These are phyloP conservation scores for Candida tallmaniae DNA, from an alignment of 805 yeast species.

Conservation along the genomic window DNA sequence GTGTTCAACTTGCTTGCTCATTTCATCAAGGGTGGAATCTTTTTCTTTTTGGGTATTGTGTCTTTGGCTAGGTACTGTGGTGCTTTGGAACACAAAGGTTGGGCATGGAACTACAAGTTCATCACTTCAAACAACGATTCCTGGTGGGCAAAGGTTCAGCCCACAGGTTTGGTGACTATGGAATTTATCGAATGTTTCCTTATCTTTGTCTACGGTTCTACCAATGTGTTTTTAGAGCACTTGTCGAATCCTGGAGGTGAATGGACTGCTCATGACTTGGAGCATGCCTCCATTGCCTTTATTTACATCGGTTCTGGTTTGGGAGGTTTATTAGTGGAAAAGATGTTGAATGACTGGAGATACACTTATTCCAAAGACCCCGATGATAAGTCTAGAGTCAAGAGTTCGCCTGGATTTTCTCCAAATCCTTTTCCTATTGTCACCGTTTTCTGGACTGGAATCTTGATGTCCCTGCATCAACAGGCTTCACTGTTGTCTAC, in stretches of 20 bases:
- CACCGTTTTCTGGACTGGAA: constrained; percentile 95
- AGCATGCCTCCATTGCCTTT: constrained; percentile 32
- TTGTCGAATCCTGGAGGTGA: constrained; percentile 61
- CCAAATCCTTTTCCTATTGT: constrained; percentile 94
- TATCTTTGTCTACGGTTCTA: constrained; percentile 82
- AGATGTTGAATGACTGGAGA: constrained; percentile 61
- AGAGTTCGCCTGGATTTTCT: constrained; percentile 67
- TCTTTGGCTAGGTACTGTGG: constrained; percentile 89
- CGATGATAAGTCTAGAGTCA: constrained; percentile 15
- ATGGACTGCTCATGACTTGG: constrained; percentile 66
- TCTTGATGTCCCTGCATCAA: constrained; percentile 89
- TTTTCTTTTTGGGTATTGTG: constrained; percentile 67
- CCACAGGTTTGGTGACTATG: constrained; percentile 60
- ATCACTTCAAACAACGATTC: constrained; percentile 23
- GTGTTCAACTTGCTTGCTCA: constrained; percentile 89
- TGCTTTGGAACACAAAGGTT: constrained; percentile 65
- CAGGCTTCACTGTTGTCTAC: constrained; percentile 82
- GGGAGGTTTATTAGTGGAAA: constrained; percentile 82
- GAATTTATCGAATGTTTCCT: constrained; percentile 78
- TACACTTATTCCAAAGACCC: constrained; percentile 23
- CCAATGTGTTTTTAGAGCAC: constrained; percentile 90
- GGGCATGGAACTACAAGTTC: constrained; percentile 77
- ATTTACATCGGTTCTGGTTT: constrained; percentile 84
- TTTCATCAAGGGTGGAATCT: constrained; percentile 93
- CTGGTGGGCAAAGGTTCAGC: constrained; percentile 36